These are phyloP conservation scores for Entomortierella lignicola DNA, from an alignment of 192 early-diverging fungal genomes.

Conservation along the genomic window DNA sequence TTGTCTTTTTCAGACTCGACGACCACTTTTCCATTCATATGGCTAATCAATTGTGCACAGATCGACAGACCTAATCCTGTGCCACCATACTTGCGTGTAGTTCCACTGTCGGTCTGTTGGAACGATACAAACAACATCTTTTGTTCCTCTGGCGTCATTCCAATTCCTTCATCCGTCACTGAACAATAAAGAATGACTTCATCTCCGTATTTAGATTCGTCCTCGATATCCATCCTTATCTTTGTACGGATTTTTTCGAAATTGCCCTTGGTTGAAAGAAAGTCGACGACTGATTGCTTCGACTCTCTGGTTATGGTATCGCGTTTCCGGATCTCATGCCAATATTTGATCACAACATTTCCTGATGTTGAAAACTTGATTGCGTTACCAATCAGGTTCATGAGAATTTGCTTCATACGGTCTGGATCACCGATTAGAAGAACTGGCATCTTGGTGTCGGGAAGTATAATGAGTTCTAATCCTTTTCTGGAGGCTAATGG, in stretches of 20 bases:
- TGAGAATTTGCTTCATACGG: constrained; percentile 76
- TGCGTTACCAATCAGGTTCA: constrained; percentile 80
- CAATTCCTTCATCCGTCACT: constrained; percentile 43
- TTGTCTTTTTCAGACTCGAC: constrained; percentile 56
- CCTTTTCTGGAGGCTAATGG: constrained; percentile 73
- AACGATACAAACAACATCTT: constrained; percentile 53
- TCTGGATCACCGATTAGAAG: constrained; percentile 74
- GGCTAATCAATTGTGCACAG: constrained; percentile 55
- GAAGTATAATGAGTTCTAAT: constrained; percentile 63
- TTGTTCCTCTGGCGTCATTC: constrained; percentile 47
- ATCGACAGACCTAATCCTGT: constrained; percentile 64
- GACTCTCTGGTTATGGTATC: constrained; percentile 2
- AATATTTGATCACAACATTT: constrained; percentile 41
- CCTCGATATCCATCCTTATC: constrained; percentile 1
- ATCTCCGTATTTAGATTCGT: constrained; percentile 16
- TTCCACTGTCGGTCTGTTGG: constrained; percentile 49
- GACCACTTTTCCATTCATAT: constrained; percentile 55
- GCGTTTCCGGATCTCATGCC: constrained; percentile 29
- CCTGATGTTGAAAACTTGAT: constrained; percentile 66
- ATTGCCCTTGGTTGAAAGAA: constrained; percentile 1
- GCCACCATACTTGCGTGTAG: constrained; percentile 55
- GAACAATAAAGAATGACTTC: constrained; percentile 38
- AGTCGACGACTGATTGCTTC: background rate
- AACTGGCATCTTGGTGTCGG: constrained; percentile 68
- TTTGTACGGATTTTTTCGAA: constrained; percentile 5